Evolutionary conservation across 495 filamentous ascomycete genomes (phyloP), one percentile per base, ranked within the genome.

Genomic region (Podospora fimiseda): DNA sequence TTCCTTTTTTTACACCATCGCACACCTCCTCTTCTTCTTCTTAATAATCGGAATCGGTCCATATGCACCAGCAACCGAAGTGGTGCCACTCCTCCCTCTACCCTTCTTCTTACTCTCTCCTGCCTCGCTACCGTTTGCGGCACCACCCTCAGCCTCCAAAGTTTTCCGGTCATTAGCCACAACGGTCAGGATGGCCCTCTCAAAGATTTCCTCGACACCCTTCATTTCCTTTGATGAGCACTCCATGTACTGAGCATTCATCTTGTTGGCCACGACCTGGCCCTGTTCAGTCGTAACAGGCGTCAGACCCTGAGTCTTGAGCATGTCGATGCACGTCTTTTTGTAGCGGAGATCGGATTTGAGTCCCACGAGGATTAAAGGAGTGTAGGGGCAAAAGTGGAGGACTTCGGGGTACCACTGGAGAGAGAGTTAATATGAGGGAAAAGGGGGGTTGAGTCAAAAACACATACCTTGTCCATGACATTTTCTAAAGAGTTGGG

Each of bases 371-470:
- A 98, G 87, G 68, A 98, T 86, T 45, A 98, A 81, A 2, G 93
- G 93, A 2, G 93, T 97, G 57, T 90, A 93, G 9, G 93, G 94
- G 73, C 93, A 97, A 76, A 98, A 98, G 68, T 98, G 93, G 46
- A 97, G 81, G 58, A 98, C 93, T 78, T 98, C 93, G 54, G 93
- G 93, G 62, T 96, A 98, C 93, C 93, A 98, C 93, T 98, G 56
- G 15, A 18, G 38, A 38, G 11, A 18, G 38, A 61, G 48, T 51
- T 40, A 44, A 18, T 43, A 42, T 16, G 20, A 9, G 15, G 16
- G 24, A 23, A 37, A 47, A 1, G 47, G 33, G 38, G 18, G 47
- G 20, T 24, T 37, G 13, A 18, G 15, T 16, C 4, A 33, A 19
- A 19, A 37, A 24, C 30, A 63, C 76, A 51, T 68, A 96, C 93